phyloP scores from a whole-genome alignment of 2,329 filamentous ascomycete genomes.

The Thielaviopsis musarum region DNA sequence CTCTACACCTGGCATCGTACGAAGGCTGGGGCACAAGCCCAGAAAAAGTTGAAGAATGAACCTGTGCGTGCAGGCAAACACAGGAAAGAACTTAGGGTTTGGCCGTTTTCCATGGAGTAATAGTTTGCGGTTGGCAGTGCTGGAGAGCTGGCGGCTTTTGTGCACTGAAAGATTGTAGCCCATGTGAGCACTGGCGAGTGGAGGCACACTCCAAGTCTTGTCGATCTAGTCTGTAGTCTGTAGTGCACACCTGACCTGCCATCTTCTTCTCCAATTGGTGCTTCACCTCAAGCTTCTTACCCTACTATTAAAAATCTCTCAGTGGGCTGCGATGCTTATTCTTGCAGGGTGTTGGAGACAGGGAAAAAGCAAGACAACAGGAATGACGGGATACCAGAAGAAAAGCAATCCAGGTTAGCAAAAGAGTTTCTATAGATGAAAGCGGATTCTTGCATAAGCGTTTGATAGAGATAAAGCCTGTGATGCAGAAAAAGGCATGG shows the following conservation, averaged over 20 bases:
- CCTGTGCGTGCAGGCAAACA: neutral
- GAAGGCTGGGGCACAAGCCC: neutral
- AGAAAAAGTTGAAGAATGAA: neutral
- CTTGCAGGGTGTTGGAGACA: neutral
- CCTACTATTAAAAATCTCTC: no score
- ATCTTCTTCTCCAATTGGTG: no score
- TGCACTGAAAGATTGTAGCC: no score
- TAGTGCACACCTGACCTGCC: no score
- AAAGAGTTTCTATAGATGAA: neutral
- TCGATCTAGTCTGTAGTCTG: no score
- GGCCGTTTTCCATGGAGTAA: neutral
- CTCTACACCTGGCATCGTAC: neutral
- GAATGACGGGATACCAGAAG: neutral
- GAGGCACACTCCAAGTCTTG: no score
- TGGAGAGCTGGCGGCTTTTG: neutral
- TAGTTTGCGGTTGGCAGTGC: neutral
- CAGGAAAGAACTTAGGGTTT: neutral
- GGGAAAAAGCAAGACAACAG: neutral
- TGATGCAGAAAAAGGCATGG: neutral
- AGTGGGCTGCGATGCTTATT: no score
- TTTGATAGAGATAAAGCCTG: neutral
- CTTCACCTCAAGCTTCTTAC: no score
- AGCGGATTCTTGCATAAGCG: neutral
- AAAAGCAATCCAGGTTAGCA: neutral
- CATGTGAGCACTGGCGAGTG: no score